Base-by-base conservation (phyloP, 1,284 basidiomycete species). In the Pseudozyma flocculosa region DNA sequence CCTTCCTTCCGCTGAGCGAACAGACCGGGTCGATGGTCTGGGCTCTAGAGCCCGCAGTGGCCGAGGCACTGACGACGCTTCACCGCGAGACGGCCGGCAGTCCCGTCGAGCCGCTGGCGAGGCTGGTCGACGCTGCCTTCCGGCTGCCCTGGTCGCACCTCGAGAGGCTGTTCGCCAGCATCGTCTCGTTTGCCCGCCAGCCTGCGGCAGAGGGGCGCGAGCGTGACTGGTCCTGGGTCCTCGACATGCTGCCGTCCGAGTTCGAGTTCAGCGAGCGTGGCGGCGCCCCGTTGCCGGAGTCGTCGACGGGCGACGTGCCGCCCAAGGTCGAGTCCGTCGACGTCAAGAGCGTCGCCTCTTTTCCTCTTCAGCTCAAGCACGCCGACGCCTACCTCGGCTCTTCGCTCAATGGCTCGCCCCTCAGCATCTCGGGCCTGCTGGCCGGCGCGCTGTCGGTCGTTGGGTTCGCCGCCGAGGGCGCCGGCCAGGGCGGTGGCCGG, bases 101-200 rank as follows among this genome's bases (percentile, higher is more conserved):
- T 17, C 37, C 49, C 0, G 50, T 86, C 0, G 82, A 80, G 3
- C 84, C 89, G 17, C 80, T 98, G 22, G 81, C 83, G 1, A 80
- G 80, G 45, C 87, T 96, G 83, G 85, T 97, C 70, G 96, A 96
- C 72, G 90, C 89, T 7, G 92, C 90, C 2, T 97, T 93, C 81
- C 85, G 90, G 15, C 82, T 97, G 9, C 90, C 90, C 0, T 86
- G 90, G 51, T 74, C 86, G 15, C 88, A 88, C 2, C 76, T 96
- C 38, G 82, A 84, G 38, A 85, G 87, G 49, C 81, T 96, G 1
- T 83, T 90, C 51, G 76, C 83, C 24, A 80, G 68, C 2, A 68
- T 84, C 41, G 80, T 89, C 23, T 76, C 88, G 5, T 85, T 86
- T 32, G 53, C 57, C 26, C 46, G 45, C 36, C 43, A 54, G 8